Base-by-base conservation (phyloP, 2,329 filamentous ascomycete species). In the Aspergillus bombycis region DNA sequence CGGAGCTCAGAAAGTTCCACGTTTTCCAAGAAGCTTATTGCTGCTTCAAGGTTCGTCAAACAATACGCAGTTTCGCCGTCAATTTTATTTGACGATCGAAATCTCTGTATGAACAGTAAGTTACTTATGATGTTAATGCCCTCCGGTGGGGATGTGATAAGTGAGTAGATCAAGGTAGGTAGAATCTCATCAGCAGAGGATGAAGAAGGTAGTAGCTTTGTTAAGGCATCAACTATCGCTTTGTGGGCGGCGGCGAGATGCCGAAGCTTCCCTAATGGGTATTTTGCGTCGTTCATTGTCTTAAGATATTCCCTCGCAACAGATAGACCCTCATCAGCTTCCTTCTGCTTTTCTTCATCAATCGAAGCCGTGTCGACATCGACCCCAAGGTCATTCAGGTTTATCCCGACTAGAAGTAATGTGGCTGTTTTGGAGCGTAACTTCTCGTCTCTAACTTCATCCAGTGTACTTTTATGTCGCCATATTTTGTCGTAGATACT, bases 171-270 rank as follows among this genome's bases (percentile, higher is more conserved):
- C 66, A 99, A 85, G 77, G 96, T 97, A 0, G 95, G 95, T 76
- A 99, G 89, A 60, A 99, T 96, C 79, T 98, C 95, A 74, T 99
- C 95, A 3, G 95, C 95, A 1, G 95, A 98, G 0, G 95, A 97
- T 0, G 87, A 86, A 0, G 94, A 86, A 10, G 88, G 86, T 60
- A 89, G 85, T 23, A 89, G 79, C 60, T 86, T 84, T 19, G 87
- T 89, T 21, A 91, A 76, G 5, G 93, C 94, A 76, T 98, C 94
- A 56, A 99, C 95, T 67, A 99, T 98, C 67, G 89, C 91, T 81
- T 96, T 96, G 78, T 98, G 95, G 3, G 93, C 92, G 45, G 89
- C 88, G 68, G 94, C 96, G 61, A 99, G 84, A 72, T 93, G 89
- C 72, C 93, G 91, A 48, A 98, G 85, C 79, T 99, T 99, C 21